Evolutionary conservation across 2,329 filamentous ascomycete species (phyloP).

Genomic region (Fusarium tuaranense): DNA sequence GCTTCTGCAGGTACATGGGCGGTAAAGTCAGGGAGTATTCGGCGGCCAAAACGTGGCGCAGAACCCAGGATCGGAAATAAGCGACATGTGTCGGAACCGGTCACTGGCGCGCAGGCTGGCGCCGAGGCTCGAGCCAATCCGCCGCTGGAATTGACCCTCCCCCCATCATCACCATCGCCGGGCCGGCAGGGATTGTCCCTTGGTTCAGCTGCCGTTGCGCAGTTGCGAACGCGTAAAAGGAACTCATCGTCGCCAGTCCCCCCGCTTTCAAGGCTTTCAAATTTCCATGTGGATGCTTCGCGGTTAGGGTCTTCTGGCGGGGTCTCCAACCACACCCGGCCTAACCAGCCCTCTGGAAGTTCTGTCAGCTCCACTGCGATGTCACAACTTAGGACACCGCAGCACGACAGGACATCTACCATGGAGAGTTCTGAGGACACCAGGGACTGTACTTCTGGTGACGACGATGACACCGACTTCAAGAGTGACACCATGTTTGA

Average conservation of each 20-base stretch:
- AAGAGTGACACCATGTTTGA: constrained; percentile 83
- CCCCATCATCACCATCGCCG: constrained; percentile 35
- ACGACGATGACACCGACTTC: constrained; percentile 83
- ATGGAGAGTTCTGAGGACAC: constrained; percentile 77
- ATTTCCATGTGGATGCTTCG: constrained; percentile 65
- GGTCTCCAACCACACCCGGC: constrained; percentile 52
- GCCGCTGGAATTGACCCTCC: constrained; percentile 40
- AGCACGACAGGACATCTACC: constrained; percentile 62
- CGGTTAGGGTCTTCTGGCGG: constrained; percentile 58
- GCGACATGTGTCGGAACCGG: constrained; percentile 67
- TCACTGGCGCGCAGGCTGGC: constrained; percentile 48
- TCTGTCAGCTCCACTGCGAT: constrained; percentile 57
- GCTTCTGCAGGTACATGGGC: constrained; percentile 68
- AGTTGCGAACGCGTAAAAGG: constrained; percentile 51
- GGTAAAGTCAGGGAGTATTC: constrained; percentile 65
- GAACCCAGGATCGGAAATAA: constrained; percentile 57
- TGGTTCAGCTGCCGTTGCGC: constrained; percentile 42
- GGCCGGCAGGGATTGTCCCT: constrained; percentile 40
- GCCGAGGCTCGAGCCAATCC: constrained; percentile 46
- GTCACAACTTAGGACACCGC: constrained; percentile 50
- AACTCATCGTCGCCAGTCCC: constrained; percentile 68
- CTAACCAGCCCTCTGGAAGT: constrained; percentile 58
- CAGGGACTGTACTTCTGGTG: constrained; percentile 73
- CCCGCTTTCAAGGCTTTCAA: constrained; percentile 65
- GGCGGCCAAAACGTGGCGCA: constrained; percentile 64